Evolutionary conservation across 306 rosid genomes (phyloP), one percentile per base, ranked within the genome.

Genomic region (Trifolium fragiferum): DNA sequence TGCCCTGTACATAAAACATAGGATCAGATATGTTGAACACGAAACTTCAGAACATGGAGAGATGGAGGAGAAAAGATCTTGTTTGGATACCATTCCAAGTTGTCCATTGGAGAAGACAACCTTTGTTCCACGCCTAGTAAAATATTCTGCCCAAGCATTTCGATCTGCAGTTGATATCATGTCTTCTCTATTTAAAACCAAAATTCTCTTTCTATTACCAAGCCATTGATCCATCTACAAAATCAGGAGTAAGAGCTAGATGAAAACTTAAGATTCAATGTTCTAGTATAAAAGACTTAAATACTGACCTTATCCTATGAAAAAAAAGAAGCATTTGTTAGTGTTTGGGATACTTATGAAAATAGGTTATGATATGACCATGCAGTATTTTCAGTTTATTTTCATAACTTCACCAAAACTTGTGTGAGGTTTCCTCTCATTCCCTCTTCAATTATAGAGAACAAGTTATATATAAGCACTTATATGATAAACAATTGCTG

Each of bases 171-270:
- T 76, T 55, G 96, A 87, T 84, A 93, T 91, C 97, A 93, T 93
- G 85, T 93, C 98, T 84, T 91, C 98, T 80, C 98, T 91, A 76
- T 93, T 93, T 80, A 93, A 81, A 74, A 93, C 98, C 91, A 93
- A 69, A 76, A 93, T 80, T 82, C 97, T 89, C 86, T 78, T 89
- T 88, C 87, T 91, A 84, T 84, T 91, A 35, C 98, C 96, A 47
- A 91, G 87, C 97, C 97, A 93, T 50, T 61, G 70, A 86, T 89
- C 96, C 98, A 93, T 87, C 98, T 91, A 82, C 63, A 38, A 82
- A 85, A 38, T 49, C 50, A 80, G 67, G 74, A 79, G 50, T 14
- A 47, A 58, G 16, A 66, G 19, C 25, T 62, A 68, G 60, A 72
- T 74, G 58, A 73, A 79, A 76, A 64, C 30, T 70, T 11, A 21